Conservation (phyloP, 768 basidiomycete species). For the Cyclocybe cylindracea region DNA sequence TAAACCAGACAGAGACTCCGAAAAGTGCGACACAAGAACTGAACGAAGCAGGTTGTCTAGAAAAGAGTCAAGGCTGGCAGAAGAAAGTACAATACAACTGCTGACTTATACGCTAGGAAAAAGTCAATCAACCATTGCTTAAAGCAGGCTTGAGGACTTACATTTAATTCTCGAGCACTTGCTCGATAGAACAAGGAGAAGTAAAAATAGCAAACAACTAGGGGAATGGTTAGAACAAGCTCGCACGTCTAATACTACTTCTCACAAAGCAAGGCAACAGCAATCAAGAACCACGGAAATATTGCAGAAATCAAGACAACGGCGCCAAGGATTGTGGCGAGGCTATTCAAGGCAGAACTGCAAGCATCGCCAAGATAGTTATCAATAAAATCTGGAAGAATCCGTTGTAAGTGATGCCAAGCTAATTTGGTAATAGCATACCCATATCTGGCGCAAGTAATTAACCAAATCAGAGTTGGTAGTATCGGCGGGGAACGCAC, state of each 20-base stretch:
- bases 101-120: conserved; percentile 51
- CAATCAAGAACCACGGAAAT: conserved; percentile 82
- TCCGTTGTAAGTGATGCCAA: background rate
- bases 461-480: background rate
- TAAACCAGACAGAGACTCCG: conserved; percentile 83
- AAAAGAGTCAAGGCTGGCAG: background rate
- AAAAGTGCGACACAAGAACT: conserved; percentile 87
- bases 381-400: background rate
- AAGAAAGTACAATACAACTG: background rate
- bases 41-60: conserved; percentile 80
- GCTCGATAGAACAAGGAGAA: conserved; percentile 80
- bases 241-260: background rate
- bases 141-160: conserved; percentile 19
- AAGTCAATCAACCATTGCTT: background rate
- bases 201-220: conserved; percentile 49
- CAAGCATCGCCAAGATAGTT: conserved; percentile 48
- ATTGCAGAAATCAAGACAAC: conserved; percentile 75
- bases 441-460: conserved; percentile 54
- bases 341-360: conserved; percentile 65
- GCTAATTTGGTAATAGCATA: conserved; percentile 55
- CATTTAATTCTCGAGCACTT: conserved; percentile 85
- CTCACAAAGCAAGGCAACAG: conserved; percentile 40
- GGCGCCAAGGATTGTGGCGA: conserved; percentile 66
- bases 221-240: background rate
- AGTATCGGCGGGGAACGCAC: conserved; percentile 22